Conservation (phyloP, 192 early-diverging fungal genomes). For the Linnemannia zychae region DNA sequence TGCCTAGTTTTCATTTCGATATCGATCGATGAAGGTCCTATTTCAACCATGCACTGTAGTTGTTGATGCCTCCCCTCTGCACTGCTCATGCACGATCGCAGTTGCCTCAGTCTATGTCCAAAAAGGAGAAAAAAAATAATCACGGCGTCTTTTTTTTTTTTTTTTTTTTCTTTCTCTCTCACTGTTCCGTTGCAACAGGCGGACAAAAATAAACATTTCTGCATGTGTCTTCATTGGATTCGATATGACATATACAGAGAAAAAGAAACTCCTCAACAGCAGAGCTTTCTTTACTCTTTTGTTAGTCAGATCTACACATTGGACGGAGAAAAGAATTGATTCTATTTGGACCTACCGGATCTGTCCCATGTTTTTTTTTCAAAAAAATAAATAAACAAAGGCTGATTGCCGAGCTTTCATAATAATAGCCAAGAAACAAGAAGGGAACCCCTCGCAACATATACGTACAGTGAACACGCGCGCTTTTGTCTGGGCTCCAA, state of each 20-base stretch:
- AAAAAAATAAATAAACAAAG: background rate
- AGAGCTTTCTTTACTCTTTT: background rate
- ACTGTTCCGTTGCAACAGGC: background rate
- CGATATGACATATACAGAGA: background rate
- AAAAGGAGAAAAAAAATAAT: background rate
- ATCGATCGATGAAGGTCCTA: background rate
- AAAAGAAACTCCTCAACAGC: background rate
- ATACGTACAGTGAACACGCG: background rate
- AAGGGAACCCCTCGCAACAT: background rate
- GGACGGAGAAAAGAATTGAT: background rate
- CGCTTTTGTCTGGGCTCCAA: background rate
- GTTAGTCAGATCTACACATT: background rate
- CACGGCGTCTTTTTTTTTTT: background rate
- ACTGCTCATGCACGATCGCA: conserved; percentile 4
- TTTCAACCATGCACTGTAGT: background rate
- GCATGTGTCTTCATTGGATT: background rate
- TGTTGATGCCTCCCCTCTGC: background rate
- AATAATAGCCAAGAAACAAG: background rate
- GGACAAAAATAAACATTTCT: conserved; percentile 9
- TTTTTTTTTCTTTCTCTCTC: background rate
- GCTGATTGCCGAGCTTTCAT: background rate
- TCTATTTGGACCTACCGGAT: background rate
- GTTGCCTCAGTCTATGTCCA: background rate
- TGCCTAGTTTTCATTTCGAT: no score
- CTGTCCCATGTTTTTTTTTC: background rate